Base-by-base conservation (phyloP, 495 filamentous ascomycete genomes). In the Corynascus novoguineensis region DNA sequence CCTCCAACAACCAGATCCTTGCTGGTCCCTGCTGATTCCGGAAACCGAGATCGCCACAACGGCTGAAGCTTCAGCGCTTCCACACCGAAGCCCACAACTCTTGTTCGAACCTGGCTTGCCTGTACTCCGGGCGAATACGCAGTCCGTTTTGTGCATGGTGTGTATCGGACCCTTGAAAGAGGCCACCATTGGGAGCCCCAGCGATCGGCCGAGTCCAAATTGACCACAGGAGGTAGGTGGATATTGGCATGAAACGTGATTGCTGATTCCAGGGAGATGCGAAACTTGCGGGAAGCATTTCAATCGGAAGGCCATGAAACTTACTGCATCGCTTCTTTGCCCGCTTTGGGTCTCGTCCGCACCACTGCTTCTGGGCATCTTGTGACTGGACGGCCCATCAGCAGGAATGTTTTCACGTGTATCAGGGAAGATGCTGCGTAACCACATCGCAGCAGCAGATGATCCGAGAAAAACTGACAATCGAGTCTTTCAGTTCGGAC, bases 191-290 rank as follows among this genome's bases (percentile, higher is more conserved):
- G 35, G 31, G 10, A 27, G 12, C 4, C 7, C 37, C 3, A 19
- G 28, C 17, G 48, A 60, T 60, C 46, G 53, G 28, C 58, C 46
- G 34, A 31, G 17, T 31, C 8, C 31, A 34, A 12, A 27, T 41
- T 29, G 32, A 40, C 34, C 34, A 28, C 25, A 56, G 53, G 32
- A 49, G 42, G 50, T 40, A 54, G 27, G 44, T 50, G 45, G 58
- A 50, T 51, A 38, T 40, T 53, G 53, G 58, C 46, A 54, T 60
- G 53, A 61, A 61, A 61, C 59, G 10, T 47, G 57, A 34, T 44
- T 41, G 59, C 42, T 25, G 45, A 32, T 57, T 54, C 53, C 53
- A 53, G 42, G 31, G 24, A 32, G 21, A 61, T 57, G 53, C 53
- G 48, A 61, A 57, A 61, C 47, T 22, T 14, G 28, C 41, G 37